Percentiles rank a stretch among this genome's conserved stretches.
phyloP scores from a whole-genome alignment of 2,329 filamentous ascomycete species.

The Emmonsiellopsis sp. region DNA sequence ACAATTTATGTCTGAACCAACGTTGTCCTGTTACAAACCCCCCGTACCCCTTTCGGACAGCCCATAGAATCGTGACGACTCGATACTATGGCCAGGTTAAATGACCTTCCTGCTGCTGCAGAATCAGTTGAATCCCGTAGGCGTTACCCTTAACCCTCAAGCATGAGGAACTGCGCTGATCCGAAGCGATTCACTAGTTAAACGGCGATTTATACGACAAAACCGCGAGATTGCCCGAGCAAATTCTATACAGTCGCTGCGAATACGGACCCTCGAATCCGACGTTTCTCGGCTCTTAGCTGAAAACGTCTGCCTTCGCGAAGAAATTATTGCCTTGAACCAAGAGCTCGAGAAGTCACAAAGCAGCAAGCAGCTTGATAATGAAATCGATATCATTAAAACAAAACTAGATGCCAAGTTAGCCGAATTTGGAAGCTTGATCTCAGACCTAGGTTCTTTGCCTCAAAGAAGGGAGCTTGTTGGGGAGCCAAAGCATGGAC shows the following conservation, averaged over 20 bases:
- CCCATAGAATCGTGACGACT: background rate
- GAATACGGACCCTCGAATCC: constrained; percentile 54
- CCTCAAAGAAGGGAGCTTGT: constrained; percentile 17
- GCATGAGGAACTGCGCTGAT: background rate
- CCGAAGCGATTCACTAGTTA: constrained; percentile 36
- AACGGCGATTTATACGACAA: constrained; percentile 54
- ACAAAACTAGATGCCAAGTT: constrained; percentile 47
- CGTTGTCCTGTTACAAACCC: background rate
- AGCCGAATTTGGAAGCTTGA: constrained; percentile 43
- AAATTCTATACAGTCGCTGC: constrained; percentile 55
- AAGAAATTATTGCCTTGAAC: constrained; percentile 49
- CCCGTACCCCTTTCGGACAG: background rate
- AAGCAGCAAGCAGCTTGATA: constrained; percentile 33
- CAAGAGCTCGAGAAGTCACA: constrained; percentile 43
- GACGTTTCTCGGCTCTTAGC: constrained; percentile 51
- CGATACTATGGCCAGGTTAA: constrained; percentile 38
- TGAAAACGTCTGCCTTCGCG: constrained; percentile 51
- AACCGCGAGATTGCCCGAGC: constrained; percentile 57
- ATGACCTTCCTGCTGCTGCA: constrained; percentile 34
- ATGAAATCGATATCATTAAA: constrained; percentile 44
- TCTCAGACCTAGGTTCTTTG: constrained; percentile 44
- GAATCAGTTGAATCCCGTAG: constrained; percentile 41
- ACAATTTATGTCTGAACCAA: constrained; percentile 1
- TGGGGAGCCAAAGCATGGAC: background rate
- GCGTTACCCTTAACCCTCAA: constrained; percentile 13